Base-by-base conservation (phyloP, 2,329 filamentous ascomycete genomes). In the Aureobasidium sp. region DNA sequence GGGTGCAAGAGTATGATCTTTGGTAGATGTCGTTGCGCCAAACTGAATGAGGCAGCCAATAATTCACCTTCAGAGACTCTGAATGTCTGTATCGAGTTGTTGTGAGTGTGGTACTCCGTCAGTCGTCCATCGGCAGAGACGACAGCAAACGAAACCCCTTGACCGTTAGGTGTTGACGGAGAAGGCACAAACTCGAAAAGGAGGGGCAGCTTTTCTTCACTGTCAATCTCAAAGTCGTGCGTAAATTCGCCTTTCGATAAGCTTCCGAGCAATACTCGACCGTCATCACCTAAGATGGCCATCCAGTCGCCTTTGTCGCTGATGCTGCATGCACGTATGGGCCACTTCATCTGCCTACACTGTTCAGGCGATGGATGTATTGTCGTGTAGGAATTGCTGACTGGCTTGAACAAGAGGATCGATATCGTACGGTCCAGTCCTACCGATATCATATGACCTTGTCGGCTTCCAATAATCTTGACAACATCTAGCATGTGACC, bases 401-500 rank as follows among this genome's bases (percentile, higher is more conserved):
- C 48, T 20, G 42, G 45, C 36, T 55, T 47, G 62, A 52, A 63
- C n/a, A 58, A 27, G 3, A 52, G 22, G 3, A 59, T 53, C 12
- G 53, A 59, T 17, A 63, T 52, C 7, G 80, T 78, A 52, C 88
- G 81, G 69, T 93, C 90, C 1, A 93, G 77, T 0, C 86, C 87
- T 41, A 89, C 81, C 1, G 88, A 89, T 5, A 87, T 82, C 25
- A 92, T 74, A 58, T 87, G 80, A 0, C 88, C 88, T 57, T 83
- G 82, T 1, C 81, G 76, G 7, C 84, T 88, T 17, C 86, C 80
- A 5, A 80, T 75, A 64, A 93, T 74, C 70, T 86, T 81, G 14
- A 84, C 83, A 42, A 93, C 79, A 69, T 93, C 89, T 14, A 93
- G 78, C 7, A 77, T 74, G 69, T 93, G 90, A 22, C 44, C 59